Percentiles rank a stretch among this genome's conserved stretches.
Conservation (phyloP, 1,284 basidiomycete species). For the Ceratobasidium sp. region DNA sequence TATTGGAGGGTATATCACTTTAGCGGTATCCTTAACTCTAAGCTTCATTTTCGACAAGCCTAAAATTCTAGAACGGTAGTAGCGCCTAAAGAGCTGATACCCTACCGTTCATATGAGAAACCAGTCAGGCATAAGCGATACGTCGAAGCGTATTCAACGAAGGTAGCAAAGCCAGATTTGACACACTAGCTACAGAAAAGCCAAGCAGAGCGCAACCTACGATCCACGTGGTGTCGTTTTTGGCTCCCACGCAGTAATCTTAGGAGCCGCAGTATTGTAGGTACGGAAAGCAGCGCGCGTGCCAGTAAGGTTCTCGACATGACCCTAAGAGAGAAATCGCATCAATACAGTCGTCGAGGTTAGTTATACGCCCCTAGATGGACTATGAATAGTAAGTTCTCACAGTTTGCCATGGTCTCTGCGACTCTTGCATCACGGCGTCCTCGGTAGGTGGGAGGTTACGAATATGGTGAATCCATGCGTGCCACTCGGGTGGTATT, state of each 20-base stretch:
- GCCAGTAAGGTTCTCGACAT: slow-evolving; percentile 89
- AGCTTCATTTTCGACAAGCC: neutral
- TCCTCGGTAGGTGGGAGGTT: slow-evolving; percentile 83
- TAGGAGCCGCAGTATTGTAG: slow-evolving; percentile 88
- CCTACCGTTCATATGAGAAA: neutral
- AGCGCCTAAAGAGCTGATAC: neutral
- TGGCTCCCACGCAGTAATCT: slow-evolving; percentile 87
- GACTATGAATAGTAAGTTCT: slow-evolving; percentile 53
- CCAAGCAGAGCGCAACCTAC: neutral
- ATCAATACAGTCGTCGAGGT: neutral
- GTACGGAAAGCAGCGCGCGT: slow-evolving; percentile 89
- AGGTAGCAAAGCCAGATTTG: neutral
- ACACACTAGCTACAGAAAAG: neutral
- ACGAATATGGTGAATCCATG: slow-evolving; percentile 94
- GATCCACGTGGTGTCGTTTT: slow-evolving; percentile 68
- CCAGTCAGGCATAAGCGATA: neutral
- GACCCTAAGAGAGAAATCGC: slow-evolving; percentile 66
- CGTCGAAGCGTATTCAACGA: neutral
- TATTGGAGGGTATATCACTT: slow-evolving; percentile 7
- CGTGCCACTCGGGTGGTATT: slow-evolving; percentile 94
- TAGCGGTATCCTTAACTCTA: neutral
- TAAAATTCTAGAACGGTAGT: neutral
- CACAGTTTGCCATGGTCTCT: slow-evolving; percentile 87
- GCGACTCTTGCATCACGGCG: slow-evolving; percentile 72
- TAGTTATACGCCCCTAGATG: neutral